These are phyloP conservation scores for Ajuga chamaepitys DNA, from an alignment of 257 asterid species.

Conservation along the genomic window DNA sequence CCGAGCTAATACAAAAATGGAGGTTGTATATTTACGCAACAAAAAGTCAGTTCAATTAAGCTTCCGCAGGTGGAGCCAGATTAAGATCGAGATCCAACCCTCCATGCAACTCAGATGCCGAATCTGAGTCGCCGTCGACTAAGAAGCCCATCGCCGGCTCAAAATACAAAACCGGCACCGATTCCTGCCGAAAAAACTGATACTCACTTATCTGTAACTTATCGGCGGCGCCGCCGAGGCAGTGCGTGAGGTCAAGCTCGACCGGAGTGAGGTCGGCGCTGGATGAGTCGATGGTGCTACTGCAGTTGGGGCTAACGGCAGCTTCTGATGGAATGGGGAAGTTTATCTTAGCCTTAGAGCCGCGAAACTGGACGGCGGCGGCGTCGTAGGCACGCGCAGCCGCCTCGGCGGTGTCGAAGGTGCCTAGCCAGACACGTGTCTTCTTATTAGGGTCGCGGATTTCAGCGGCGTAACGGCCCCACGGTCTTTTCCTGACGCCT, in stretches of 20 bases:
- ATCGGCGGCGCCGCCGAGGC: background rate
- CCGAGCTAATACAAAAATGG: background rate
- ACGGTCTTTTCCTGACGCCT: conserved; percentile 19
- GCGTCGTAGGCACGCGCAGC: conserved; percentile 23
- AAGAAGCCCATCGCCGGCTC: background rate
- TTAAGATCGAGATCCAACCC: conserved; percentile 12
- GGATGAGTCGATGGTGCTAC: conserved; percentile 3
- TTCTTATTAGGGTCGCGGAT: conserved; percentile 21
- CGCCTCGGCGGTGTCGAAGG: conserved; percentile 22
- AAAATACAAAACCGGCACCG: background rate
- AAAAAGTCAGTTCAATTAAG: background rate
- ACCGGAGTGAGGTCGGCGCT: background rate
- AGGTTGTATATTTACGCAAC: background rate
- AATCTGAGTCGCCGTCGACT: background rate
- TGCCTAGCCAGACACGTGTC: conserved; percentile 20
- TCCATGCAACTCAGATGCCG: background rate
- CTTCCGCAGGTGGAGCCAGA: conserved; percentile 11
- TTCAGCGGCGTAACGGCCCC: conserved; percentile 25
- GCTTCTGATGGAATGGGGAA: background rate
- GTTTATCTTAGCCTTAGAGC: conserved; percentile 15
- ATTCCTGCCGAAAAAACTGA: background rate
- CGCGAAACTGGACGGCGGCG: conserved; percentile 13
- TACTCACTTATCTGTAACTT: background rate
- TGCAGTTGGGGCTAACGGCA: background rate
- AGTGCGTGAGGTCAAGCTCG: conserved; percentile 19